These are phyloP conservation scores for Diaporthe eres DNA, from an alignment of 2,329 filamentous ascomycete genomes.

Conservation along the genomic window DNA sequence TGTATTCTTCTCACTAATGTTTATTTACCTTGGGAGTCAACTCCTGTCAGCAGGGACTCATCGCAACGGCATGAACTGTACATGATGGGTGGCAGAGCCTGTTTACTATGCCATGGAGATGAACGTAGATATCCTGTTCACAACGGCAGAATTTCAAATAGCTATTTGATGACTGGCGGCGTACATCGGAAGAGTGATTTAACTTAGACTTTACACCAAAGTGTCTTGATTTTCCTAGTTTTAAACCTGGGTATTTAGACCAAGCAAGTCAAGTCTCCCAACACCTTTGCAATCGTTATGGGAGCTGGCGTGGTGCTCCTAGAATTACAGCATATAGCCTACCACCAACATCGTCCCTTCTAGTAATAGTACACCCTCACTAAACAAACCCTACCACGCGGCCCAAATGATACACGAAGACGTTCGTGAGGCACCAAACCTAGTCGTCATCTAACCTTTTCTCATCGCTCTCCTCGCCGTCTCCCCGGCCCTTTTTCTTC, in stretches of 20 bases:
- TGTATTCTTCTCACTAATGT: conserved; percentile 13
- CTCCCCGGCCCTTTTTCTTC: not conserved
- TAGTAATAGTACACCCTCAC: not conserved
- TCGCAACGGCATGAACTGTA: not conserved
- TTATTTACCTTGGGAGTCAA: not conserved
- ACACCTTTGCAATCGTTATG: not conserved
- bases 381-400: not conserved
- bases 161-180: not conserved
- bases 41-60: not conserved
- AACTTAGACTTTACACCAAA: not conserved
- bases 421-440: not conserved
- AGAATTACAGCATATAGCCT: not conserved
- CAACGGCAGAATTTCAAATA: not conserved
- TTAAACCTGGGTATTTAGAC: conserved; percentile 24
- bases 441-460: conserved; percentile 9
- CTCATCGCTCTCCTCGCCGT: not conserved
- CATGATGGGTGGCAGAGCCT: conserved; percentile 7
- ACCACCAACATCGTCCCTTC: not conserved
- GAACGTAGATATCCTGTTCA: not conserved
- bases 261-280: not conserved
- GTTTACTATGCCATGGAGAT: not conserved
- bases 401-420: not conserved
- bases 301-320: conserved; percentile 5
- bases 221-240: not conserved
- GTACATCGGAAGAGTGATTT: too few species aligned